Base-by-base conservation (phyloP, 164 flowering plant species). In the Pachysandra terminalis region DNA sequence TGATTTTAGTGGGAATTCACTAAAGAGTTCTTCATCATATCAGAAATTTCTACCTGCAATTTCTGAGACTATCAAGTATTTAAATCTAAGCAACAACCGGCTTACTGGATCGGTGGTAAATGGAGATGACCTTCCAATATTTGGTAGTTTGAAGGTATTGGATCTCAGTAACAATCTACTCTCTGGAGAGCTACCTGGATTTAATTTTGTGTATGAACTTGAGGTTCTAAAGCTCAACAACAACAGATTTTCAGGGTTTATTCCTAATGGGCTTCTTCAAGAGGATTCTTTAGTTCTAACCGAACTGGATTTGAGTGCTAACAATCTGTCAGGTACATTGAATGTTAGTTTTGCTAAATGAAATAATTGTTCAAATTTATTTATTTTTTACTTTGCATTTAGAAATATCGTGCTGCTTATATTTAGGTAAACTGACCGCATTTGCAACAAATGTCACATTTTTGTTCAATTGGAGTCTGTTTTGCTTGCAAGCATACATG, bases 121-220 rank as follows among this genome's bases (percentile, higher is more conserved):
- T 71, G 77, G 76, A 19, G 85, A 80, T 21, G 83, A 73, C 12
- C 68, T 83, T n/a, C 71, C 79, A 56, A 69, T 75, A 4, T 79
- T 83, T 72, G 85, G 71, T 67, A 82, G 65, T 64, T 68, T 85
- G 76, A 78, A 73, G 75, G 91, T 87, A 56, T 81, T 96, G 90
- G 99, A 96, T 80, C 81, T 96, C 66, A 96, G 99, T 79, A 82
- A 87, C 80, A 96, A 96, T 83, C 86, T 86, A 75, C 73, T 96
- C 23, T 82, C 88, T 27, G 99, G 99, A 45, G 98, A 90, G 70
- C 76, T 96, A 58, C 99, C 99, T 48, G 93, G 81, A 53, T 96
- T 96, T 66, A 82, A 84, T 74, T 91, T 87, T 78, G 89, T 83
- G 10, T 93, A 93, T 80, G 93, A 86, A 24, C 96, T 96, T 26